Base-by-base conservation (phyloP, 23 red algal species). In the Gracilaria gracilis region DNA sequence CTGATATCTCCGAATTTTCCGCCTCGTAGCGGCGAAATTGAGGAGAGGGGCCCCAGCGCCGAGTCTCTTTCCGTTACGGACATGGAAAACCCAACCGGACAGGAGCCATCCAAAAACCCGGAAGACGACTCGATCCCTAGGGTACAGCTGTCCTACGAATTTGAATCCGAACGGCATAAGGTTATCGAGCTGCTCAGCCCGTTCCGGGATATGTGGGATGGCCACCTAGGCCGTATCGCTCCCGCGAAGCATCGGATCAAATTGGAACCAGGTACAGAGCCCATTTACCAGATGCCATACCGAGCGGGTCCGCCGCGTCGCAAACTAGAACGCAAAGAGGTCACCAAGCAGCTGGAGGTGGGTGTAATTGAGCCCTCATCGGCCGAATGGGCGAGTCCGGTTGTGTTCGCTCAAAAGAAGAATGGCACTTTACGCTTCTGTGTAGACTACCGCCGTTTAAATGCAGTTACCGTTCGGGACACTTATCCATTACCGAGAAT, bases 401-500 rank as follows among this genome's bases (percentile, higher is more conserved):
- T 80, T 16, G 75, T 80, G 42, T 54, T 80, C 27, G 51, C 23
- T 48, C 75, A 28, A 53, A 85, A 85, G 81, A 55, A 7, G 50
- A 53, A 85, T 34, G 59, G 64, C 19, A 9, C 3, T 0, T 19
- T 70, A 9, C 48, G 55, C 44, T 85, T 85, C 0, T 85, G 81
- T 28, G 64, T 85, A 38, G 42, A 46, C 42, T 46, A 46, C 42
- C 42, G 42, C 42, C 81, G 81, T 29, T 53, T 44, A 9, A 85
- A 67, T 53, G 35, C 1, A 14, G 49, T 65, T 32, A 85, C 54
- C 53, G 64, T 49, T 31, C 46, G 55, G 81, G 81, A 66, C 27
- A 67, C 50, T 17, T 67, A 85, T 21, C 82, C 82, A 62, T 39
- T 86, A 39, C 61, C 36, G 67, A 57, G 82, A 27, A 72, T 86